Conservation (phyloP, 805 yeast species). For the Torulaspora maleeae region DNA sequence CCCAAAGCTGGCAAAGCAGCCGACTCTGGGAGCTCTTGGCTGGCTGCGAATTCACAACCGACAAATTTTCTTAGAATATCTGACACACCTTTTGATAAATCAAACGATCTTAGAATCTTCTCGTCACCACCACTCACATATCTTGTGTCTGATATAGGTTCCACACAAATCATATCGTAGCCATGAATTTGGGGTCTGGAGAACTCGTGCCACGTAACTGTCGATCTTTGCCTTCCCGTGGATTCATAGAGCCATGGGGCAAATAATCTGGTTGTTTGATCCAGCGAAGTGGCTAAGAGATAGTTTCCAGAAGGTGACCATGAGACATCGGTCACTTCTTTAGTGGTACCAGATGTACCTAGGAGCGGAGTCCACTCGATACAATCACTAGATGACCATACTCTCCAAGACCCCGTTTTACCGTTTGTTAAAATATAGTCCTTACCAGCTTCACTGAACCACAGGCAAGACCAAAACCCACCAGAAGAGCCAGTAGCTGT, state of each 20-base stretch:
- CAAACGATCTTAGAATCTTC: constrained; percentile 82
- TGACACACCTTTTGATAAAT: constrained; percentile 77
- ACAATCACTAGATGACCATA: constrained; percentile 49
- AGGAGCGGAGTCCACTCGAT: constrained; percentile 43
- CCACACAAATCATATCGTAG: constrained; percentile 84
- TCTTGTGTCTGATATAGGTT: constrained; percentile 51
- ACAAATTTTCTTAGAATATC: constrained; percentile 52
- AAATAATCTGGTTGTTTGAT: constrained; percentile 86
- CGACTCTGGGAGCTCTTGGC: constrained; percentile 57
- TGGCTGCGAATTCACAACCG: constrained; percentile 37
- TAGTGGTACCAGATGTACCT: constrained; percentile 73
- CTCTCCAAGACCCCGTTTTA: constrained; percentile 87
- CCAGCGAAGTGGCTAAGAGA: constrained; percentile 73
- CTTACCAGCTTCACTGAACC: constrained; percentile 51
- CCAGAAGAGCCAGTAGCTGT: constrained; percentile 96
- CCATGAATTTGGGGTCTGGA: constrained; percentile 98
- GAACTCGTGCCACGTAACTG: constrained; percentile 75
- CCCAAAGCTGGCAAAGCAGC: constrained; percentile 94
- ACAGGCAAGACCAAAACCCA: constrained; percentile 63
- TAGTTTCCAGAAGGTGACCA: constrained; percentile 71
- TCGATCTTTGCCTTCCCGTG: constrained; percentile 32
- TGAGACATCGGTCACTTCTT: constrained; percentile 67
- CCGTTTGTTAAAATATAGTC: constrained; percentile 73
- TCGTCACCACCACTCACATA: constrained; percentile 97
- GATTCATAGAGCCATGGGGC: constrained; percentile 51